Evolutionary conservation across 305 asterid species (phyloP), one percentile per base, ranked within the genome.

Genomic region (Solanum aculeatissimum): DNA sequence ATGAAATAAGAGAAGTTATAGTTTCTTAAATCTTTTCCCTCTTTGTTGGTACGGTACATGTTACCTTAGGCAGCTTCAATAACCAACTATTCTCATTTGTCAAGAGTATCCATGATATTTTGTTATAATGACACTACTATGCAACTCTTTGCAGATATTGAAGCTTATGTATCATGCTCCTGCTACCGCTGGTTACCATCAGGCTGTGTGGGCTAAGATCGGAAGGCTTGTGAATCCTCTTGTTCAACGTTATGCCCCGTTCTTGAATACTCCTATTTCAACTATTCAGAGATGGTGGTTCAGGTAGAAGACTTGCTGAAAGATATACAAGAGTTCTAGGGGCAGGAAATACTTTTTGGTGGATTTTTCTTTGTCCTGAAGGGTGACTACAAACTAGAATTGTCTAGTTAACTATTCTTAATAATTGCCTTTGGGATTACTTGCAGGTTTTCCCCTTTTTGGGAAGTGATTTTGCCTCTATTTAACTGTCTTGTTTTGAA

Each of bases 121-220:
- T 29, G 65, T 78, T 53, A 18, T 53, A 29, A 51, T 78, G 82
- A 77, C 82, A 77, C 66, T 51, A 51, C 4, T 29, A 18, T 78
- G 66, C 45, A 78, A 78, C 49, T 29, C 72, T 77, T 82, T 82
- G 90, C 91, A 96, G 99, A 92, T 97, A 29, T 87, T 97, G 90
- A 94, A 95, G 93, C 97, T 95, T 72, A 97, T 97, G 98, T 97
- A 95, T 90, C 92, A 93, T 49, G 95, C 98, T 85, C 97, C 99
- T 40, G 94, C 94, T 35, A 95, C 97, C 60, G 98, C 95, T 58
- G 88, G 96, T 85, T 94, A 95, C 88, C 99, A 97, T 89, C 98
- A 90, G 89, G 92, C 95, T 86, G 91, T 86, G 66, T 97, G 99
- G 99, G 89, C 97, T 45, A 94, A 86, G 92, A 97, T 97, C 27